Conservation (phyloP, 169 alveolate species). For the Plasmodium inui region DNA sequence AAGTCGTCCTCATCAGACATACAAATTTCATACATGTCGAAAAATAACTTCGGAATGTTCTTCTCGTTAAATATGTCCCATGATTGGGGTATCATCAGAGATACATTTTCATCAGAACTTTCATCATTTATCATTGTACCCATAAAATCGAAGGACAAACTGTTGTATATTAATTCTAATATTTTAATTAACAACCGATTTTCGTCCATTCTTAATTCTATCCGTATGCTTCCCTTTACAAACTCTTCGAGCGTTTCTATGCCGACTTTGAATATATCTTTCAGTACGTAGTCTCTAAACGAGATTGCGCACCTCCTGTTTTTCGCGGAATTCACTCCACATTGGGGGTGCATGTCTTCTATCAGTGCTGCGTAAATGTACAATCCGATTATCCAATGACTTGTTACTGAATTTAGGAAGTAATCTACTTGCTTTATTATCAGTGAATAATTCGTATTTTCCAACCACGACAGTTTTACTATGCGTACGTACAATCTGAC, state of each 20-base stretch:
- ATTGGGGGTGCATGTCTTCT: slow-evolving; percentile 89
- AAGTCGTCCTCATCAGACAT: slow-evolving; percentile 62
- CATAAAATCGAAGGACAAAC: slow-evolving; percentile 94
- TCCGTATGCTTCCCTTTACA: slow-evolving; percentile 72
- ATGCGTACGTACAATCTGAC: slow-evolving; percentile 91
- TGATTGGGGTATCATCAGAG: slow-evolving; percentile 94
- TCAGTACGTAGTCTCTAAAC: slow-evolving; percentile 93
- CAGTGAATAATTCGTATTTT: slow-evolving; percentile 87
- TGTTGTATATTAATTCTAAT: slow-evolving; percentile 90
- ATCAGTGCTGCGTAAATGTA: slow-evolving; percentile 92
- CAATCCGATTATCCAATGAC: slow-evolving; percentile 95
- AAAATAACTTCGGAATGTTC: slow-evolving; percentile 87
- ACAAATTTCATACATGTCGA: slow-evolving; percentile 85
- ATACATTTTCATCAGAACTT: slow-evolving; percentile 94
- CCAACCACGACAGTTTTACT: slow-evolving; percentile 92
- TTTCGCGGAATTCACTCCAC: slow-evolving; percentile 89
- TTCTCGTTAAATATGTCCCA: slow-evolving; percentile 92
- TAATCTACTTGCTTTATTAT: slow-evolving; percentile 84
- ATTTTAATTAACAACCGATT: slow-evolving; percentile 87
- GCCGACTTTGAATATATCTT: slow-evolving; percentile 90
- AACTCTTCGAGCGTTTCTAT: slow-evolving; percentile 77
- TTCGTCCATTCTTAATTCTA: slow-evolving; percentile 67
- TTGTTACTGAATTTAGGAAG: slow-evolving; percentile 90
- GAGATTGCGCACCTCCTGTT: slow-evolving; percentile 93
- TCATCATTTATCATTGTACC: slow-evolving; percentile 94